phyloP scores from a whole-genome alignment of 768 basidiomycete genomes.

The Nidula microcarpa region DNA sequence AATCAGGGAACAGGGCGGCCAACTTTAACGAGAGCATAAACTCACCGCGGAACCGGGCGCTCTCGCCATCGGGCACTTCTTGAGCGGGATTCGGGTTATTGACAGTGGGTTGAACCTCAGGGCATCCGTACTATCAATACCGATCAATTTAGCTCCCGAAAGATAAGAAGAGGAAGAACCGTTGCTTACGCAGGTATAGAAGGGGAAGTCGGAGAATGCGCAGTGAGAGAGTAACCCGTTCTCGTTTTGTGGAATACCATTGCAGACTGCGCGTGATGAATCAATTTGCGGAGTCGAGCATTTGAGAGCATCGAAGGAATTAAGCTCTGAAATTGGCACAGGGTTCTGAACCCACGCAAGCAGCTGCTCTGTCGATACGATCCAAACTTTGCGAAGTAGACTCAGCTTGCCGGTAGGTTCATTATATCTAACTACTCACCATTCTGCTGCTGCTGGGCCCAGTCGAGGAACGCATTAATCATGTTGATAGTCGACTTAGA shows the following conservation, averaged over 20 bases:
- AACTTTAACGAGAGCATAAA: constrained; percentile 4
- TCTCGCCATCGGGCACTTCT: constrained; percentile 37
- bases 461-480: constrained; percentile 80
- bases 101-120: constrained; percentile 46
- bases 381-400: constrained; percentile 48
- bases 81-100: constrained; percentile 68
- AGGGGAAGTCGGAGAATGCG: constrained; percentile 72
- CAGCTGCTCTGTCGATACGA: constrained; percentile 68
- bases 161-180: background rate
- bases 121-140: constrained; percentile 66
- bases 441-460: constrained; percentile 70
- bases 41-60: constrained; percentile 54
- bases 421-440: constrained; percentile 28
- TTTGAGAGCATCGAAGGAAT: constrained; percentile 48
- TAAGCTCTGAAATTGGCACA: constrained; percentile 57
- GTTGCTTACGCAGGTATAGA: constrained; percentile 65
- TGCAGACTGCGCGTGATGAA: constrained; percentile 57
- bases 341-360: constrained; percentile 75
- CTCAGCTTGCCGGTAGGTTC: background rate
- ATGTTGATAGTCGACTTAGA: constrained; percentile 58
- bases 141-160: background rate
- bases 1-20: background rate
- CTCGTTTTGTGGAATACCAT: constrained; percentile 72
- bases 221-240: constrained; percentile 58
- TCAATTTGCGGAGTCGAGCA: constrained; percentile 64